phyloP scores from a whole-genome alignment of 2,329 filamentous ascomycete genomes.

The Beauveria pseudobassiana region DNA sequence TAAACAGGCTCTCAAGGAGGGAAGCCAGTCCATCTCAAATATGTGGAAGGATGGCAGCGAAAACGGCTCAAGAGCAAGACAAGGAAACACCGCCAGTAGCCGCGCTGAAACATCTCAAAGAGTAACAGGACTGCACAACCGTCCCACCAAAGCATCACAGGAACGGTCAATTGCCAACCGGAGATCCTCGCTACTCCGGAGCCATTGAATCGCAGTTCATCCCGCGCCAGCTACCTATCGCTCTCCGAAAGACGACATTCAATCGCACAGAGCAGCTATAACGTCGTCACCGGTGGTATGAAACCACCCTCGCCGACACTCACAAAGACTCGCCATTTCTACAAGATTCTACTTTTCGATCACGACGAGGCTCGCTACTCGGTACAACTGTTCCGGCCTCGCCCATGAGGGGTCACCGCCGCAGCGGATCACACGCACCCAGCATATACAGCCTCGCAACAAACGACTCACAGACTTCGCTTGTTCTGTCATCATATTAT shows the following conservation, averaged over 20 bases:
- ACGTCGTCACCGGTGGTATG: constrained; percentile 38
- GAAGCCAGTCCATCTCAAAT: constrained; percentile 38
- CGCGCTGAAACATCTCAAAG: constrained; percentile 11
- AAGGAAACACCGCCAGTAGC: constrained; percentile 17
- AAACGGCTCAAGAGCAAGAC: constrained; percentile 18
- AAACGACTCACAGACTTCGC: constrained; percentile 46
- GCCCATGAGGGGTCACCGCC: constrained; percentile 14
- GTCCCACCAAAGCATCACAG: constrained; percentile 7
- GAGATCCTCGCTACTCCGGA: constrained; percentile 19
- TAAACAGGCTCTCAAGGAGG: constrained; percentile 44
- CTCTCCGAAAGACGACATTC: constrained; percentile 46
- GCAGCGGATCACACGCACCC: constrained; percentile 28
- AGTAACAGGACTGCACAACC: constrained; percentile 11
- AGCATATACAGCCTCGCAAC: constrained; percentile 56
- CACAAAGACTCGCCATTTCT: constrained; percentile 16
- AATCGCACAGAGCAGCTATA: constrained; percentile 48
- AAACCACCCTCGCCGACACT: constrained; percentile 37
- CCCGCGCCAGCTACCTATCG: constrained; percentile 41
- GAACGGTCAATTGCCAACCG: constrained; percentile 1
- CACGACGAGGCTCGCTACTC: constrained; percentile 16
- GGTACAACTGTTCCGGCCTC: constrained; percentile 8
- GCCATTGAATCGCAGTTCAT: constrained; percentile 31
- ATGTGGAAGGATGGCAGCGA: constrained; percentile 38
- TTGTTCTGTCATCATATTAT: constrained; percentile 42
- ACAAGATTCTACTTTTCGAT: constrained; percentile 1